These are phyloP conservation scores for Cercospora sojina DNA, from an alignment of 2,329 filamentous ascomycete species.

Conservation along the genomic window DNA sequence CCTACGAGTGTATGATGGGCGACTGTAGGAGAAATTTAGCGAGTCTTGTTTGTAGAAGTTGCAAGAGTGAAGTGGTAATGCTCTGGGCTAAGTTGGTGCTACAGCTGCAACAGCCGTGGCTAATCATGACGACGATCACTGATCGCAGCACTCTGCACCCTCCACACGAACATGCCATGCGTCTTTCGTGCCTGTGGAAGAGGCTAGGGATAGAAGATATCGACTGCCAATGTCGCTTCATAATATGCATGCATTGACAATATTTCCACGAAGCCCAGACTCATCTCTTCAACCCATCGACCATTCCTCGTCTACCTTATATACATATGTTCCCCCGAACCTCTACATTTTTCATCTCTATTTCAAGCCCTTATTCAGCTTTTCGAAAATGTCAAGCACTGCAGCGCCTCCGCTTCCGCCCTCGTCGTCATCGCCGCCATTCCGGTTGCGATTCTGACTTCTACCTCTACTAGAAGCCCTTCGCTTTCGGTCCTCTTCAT, in stretches of 20 bases:
- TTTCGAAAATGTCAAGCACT: conserved; percentile 37
- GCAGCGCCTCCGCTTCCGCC: conserved; percentile 33
- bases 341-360: neutral
- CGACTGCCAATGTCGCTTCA: neutral
- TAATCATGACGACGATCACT: neutral
- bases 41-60: neutral
- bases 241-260: neutral
- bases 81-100: neutral
- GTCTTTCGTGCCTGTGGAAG: neutral
- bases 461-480: conserved; percentile 25
- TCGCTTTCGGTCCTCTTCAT: conserved; percentile 34
- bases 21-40: neutral
- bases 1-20: neutral
- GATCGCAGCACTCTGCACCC: neutral
- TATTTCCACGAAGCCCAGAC: neutral
- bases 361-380: conserved; percentile 36
- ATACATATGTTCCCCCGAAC: neutral
- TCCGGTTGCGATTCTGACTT: conserved; percentile 24
- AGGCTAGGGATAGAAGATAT: too few species aligned
- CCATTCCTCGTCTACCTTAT: neutral
- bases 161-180: neutral
- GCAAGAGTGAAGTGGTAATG: neutral
- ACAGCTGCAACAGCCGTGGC: neutral
- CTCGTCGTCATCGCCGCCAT: conserved; percentile 30
- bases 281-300: neutral